Evolutionary conservation across 768 basidiomycete genomes (phyloP).

Genomic region (Serendipita sp.): DNA sequence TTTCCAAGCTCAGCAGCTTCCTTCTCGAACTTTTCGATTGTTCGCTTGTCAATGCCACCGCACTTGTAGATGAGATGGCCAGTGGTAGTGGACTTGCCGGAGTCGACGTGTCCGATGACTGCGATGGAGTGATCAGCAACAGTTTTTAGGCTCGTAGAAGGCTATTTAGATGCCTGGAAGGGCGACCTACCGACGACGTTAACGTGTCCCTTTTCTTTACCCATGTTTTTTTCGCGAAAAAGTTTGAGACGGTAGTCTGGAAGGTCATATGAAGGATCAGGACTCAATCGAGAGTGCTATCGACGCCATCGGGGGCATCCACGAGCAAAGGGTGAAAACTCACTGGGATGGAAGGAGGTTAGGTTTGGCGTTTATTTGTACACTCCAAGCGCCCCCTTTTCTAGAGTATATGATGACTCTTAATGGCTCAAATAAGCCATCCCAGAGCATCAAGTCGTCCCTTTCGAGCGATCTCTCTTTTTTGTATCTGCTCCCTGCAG

Average conservation of each 20-base stretch:
- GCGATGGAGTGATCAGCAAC: conserved; percentile 18
- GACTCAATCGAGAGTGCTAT: background rate
- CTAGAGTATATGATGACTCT: background rate
- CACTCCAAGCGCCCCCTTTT: background rate
- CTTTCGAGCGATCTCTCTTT: too few relatives aligned
- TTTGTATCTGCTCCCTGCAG: too few relatives aligned
- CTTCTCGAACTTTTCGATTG: conserved; percentile 99
- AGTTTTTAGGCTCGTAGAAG: conserved; percentile 12
- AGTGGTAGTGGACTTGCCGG: conserved; percentile 99
- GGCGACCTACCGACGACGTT: conserved; percentile 78
- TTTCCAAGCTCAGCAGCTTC: conserved; percentile 99
- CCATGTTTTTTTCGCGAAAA: conserved; percentile 51
- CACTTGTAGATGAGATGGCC: conserved; percentile 99
- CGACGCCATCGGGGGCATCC: conserved; percentile 4
- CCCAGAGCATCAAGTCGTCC: too few relatives aligned
- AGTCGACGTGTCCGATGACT: conserved; percentile 99
- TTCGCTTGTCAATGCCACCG: conserved; percentile 99
- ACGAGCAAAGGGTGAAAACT: background rate
- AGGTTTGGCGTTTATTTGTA: background rate
- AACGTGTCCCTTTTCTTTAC: conserved; percentile 92
- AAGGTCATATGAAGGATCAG: background rate
- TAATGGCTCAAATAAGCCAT: too few relatives aligned
- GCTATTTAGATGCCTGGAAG: conserved; percentile 17
- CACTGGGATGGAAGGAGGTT: background rate
- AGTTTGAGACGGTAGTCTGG: conserved; percentile 19